phyloP scores from a whole-genome alignment of 805 yeast genomes.

The Metschnikowia anglica region DNA sequence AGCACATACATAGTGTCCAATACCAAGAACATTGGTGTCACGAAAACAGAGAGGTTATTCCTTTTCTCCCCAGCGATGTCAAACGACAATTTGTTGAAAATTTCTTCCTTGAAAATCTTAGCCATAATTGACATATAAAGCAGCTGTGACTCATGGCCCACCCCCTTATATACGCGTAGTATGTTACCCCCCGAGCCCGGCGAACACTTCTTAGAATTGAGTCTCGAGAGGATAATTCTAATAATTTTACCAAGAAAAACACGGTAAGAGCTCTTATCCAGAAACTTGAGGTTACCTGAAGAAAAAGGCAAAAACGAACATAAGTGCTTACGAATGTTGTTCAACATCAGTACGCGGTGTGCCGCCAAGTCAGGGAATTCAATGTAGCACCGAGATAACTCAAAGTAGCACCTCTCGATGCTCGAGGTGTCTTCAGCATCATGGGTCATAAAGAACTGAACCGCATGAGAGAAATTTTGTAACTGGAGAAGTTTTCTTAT shows the following conservation, averaged over 20 bases:
- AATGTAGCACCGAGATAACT: conserved; percentile 17
- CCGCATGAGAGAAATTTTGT: conserved; percentile 13
- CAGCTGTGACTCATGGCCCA: conserved; percentile 9
- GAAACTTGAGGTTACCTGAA: conserved; percentile 10
- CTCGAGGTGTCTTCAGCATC: conserved; percentile 2
- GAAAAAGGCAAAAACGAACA: conserved; percentile 5
- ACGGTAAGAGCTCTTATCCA: not conserved
- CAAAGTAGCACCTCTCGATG: conserved; percentile 17
- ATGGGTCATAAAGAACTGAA: conserved; percentile 6
- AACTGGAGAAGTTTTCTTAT: conserved; percentile 13
- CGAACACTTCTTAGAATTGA: not conserved
- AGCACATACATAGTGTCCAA: conserved; percentile 10
- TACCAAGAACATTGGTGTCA: conserved; percentile 12
- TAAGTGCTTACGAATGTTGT: conserved; percentile 5
- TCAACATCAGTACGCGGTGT: conserved; percentile 6
- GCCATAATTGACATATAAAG: conserved; percentile 14
- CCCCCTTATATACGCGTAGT: conserved; percentile 15
- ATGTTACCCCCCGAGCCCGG: conserved; percentile 15
- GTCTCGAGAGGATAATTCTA: conserved; percentile 5
- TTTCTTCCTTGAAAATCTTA: conserved; percentile 13
- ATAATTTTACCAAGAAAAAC: conserved; percentile 4
- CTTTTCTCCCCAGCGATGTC: conserved; percentile 3
- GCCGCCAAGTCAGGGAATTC: conserved; percentile 13
- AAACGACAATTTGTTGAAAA: conserved; percentile 8
- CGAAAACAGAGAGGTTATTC: not conserved